Base-by-base conservation (phyloP, 2,329 filamentous ascomycete genomes). In the Colletotrichum viniferum region DNA sequence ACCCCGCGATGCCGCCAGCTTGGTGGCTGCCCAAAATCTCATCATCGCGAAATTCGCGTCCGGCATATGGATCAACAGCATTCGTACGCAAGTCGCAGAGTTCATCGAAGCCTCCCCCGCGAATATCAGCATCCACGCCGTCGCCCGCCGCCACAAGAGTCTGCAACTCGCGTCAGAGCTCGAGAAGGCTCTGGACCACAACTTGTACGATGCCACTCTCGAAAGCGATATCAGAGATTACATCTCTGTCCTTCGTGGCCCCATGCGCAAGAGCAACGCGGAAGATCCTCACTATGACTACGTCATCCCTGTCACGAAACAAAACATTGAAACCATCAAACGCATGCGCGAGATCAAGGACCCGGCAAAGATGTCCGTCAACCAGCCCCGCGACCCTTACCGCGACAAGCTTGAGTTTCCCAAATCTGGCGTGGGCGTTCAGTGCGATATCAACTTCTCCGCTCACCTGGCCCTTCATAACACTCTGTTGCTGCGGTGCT, bases 381-480 rank as follows among this genome's bases (percentile, higher is more conserved):
- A 89, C 80, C 88, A 90, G 76, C 86, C 89, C 7, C 87, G 86
- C 73, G 88, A 92, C 78, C 87, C 86, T 34, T 90, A 90, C 81
- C 86, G 85, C 74, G 90, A 93, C 79, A 87, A 87, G 28, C 89
- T 97, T 3, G 95, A 97, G 82, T 96, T 96, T 73, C 94, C 94
- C 7, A 95, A 95, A 80, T 87, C 87, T 10, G 93, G 93, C 5
- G 90, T 94, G 32, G 95, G 95, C n/a, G 94, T 96, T 16, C 94
- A 96, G 81, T 97, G 95, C 82, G 95, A 98, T 81, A 95, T 98
- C 87, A 98, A 98, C 83, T 98, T 98, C 82, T 94, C 94, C 2
- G 96, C 96, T 21, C 92, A 94, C 60, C 90, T 98, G 4, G 95
- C 93, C 3, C 87, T 98, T 4, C 94, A 97, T 78, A 98, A 98